Percentiles rank a stretch among this genome's conserved stretches.
Conservation (phyloP, 2,329 filamentous ascomycete genomes). For the Fusarium sp. region DNA sequence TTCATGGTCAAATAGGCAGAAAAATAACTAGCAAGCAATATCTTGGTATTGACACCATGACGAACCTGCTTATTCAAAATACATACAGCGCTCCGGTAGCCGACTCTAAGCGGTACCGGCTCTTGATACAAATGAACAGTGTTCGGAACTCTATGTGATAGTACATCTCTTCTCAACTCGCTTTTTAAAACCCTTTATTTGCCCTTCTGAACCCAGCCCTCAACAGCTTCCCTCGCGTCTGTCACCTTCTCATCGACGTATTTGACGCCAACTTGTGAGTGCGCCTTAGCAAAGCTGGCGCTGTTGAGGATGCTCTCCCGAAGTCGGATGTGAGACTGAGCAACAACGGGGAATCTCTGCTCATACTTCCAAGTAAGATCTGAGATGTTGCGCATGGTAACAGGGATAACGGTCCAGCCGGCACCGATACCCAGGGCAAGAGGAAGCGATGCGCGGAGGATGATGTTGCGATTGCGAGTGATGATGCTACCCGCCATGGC, state of each 20-base stretch:
- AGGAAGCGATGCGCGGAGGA: constrained; percentile 82
- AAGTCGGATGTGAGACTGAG: constrained; percentile 81
- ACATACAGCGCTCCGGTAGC: constrained; percentile 35
- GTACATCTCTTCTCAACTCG: constrained; percentile 53
- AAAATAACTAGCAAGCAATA: constrained; percentile 10
- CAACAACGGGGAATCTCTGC: constrained; percentile 84
- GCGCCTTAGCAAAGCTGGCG: constrained; percentile 78
- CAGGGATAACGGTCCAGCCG: constrained; percentile 85
- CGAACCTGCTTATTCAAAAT: constrained; percentile 26
- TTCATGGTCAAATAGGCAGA: constrained; percentile 1
- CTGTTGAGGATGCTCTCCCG: constrained; percentile 77
- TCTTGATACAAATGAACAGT: constrained; percentile 51
- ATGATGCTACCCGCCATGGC: constrained; percentile 96
- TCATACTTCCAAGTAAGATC: constrained; percentile 93
- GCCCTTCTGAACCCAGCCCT: constrained; percentile 92
- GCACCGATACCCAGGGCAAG: constrained; percentile 83
- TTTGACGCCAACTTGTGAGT: constrained; percentile 75
- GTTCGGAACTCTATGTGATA: constrained; percentile 53
- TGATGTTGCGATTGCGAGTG: constrained; percentile 85
- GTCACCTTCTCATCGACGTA: constrained; percentile 86
- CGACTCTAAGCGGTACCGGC: constrained; percentile 20
- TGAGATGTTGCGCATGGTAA: constrained; percentile 90
- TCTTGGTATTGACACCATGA: neutral
- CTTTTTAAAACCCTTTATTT: constrained; percentile 64
- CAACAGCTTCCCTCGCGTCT: constrained; percentile 79